phyloP scores from a whole-genome alignment of 1,139 yeast species.

The Suhomyces anneliseae region DNA sequence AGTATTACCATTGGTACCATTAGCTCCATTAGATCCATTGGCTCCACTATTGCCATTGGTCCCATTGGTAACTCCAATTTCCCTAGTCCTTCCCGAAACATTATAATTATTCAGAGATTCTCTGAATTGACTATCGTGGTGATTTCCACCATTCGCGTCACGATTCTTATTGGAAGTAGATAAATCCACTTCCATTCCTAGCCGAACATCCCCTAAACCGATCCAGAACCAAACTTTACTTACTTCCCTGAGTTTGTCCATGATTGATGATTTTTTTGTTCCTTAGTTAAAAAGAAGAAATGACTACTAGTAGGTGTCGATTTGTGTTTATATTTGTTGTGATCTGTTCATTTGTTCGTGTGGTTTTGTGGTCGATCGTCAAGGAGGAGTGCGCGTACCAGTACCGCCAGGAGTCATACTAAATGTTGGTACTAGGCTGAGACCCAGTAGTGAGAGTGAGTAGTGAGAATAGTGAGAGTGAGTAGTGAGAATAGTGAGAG shows the following conservation, averaged over 20 bases:
- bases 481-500: too few species aligned
- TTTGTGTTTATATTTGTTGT: constrained; percentile 13
- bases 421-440: too few species aligned
- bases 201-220: neutral
- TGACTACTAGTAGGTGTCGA: constrained; percentile 3
- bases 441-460: too few species aligned
- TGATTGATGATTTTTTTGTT: constrained; percentile 14
- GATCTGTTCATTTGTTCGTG: constrained; percentile 13
- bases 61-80: neutral
- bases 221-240: constrained; percentile 21
- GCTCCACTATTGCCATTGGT: constrained; percentile 1
- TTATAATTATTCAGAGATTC: neutral
- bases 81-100: neutral
- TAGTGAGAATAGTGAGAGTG: too few species aligned
- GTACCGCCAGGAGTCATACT: neutral
- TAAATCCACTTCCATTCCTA: constrained; percentile 1
- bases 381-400: constrained; percentile 5
- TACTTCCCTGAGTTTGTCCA: constrained; percentile 57
- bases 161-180: neutral
- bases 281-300: constrained; percentile 4
- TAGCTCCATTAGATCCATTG: too few species aligned
- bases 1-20: neutral
- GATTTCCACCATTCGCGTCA: neutral
- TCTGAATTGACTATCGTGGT: neutral
- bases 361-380: constrained; percentile 12